Conservation (phyloP, 2,329 filamentous ascomycete genomes). For the Akanthomyces muscarius region DNA sequence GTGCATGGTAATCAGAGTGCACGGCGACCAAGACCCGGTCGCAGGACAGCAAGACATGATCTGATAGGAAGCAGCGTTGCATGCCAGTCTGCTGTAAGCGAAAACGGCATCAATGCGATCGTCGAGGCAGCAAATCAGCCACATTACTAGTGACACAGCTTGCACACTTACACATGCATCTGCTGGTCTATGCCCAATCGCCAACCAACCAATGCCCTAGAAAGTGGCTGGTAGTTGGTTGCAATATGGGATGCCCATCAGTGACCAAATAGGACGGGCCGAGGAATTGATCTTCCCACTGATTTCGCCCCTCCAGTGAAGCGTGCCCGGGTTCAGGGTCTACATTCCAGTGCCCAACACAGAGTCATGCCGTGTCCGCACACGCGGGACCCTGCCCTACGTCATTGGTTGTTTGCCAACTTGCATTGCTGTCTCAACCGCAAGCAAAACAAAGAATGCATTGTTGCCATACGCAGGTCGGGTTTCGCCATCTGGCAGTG, state of each 20-base stretch:
- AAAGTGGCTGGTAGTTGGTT: neutral
- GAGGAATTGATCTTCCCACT: constrained; percentile 1
- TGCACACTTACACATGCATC: neutral
- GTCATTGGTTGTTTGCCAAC: neutral
- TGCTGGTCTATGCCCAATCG: neutral
- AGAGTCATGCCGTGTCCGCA: neutral
- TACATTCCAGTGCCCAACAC: neutral
- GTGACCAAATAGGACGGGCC: neutral
- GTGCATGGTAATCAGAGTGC: too few relatives aligned
- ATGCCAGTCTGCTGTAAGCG: neutral
- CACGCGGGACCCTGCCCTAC: neutral
- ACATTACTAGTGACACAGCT: neutral
- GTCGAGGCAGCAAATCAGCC: neutral
- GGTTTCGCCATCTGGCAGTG: neutral
- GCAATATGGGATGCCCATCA: neutral
- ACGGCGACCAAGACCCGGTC: too few relatives aligned
- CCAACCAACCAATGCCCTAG: neutral
- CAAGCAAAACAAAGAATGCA: neutral
- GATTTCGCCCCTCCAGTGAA: neutral
- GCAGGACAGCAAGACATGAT: too few relatives aligned
- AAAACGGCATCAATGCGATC: neutral
- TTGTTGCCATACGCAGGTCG: neutral
- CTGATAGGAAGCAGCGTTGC: neutral
- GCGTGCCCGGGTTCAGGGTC: neutral
- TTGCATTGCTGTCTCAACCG: neutral